phyloP scores from a whole-genome alignment of 1,284 basidiomycete species.

The Nidula niveotomentosa region DNA sequence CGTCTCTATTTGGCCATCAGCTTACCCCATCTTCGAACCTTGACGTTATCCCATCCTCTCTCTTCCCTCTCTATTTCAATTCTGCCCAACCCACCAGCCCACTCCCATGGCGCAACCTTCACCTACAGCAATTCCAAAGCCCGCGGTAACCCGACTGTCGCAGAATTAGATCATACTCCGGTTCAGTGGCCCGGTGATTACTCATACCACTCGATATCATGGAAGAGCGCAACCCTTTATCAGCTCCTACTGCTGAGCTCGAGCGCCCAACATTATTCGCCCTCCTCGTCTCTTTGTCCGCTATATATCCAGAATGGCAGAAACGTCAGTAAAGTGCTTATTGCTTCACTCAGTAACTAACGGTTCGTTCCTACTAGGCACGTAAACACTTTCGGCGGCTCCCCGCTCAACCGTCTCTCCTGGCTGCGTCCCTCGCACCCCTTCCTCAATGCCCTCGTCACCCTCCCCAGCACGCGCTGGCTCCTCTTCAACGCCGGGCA shows the following conservation, averaged over 20 bases:
- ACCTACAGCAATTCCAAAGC: too few relatives aligned
- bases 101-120: too few relatives aligned
- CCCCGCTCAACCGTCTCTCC: conserved; percentile 83
- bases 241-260: not conserved
- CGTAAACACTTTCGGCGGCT: conserved; percentile 73
- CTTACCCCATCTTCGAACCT: too few relatives aligned
- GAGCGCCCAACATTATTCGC: not conserved
- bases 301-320: not conserved
- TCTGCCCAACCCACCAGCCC: too few relatives aligned
- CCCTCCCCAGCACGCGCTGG: conserved; percentile 65
- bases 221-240: not conserved
- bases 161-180: too few relatives aligned
- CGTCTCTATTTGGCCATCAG: too few relatives aligned
- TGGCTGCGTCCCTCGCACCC: conserved; percentile 77
- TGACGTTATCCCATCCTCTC: too few relatives aligned
- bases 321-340: conserved; percentile 2
- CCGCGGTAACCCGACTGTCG: too few relatives aligned
- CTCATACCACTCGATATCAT: too few relatives aligned
- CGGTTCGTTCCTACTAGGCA: conserved; percentile 16
- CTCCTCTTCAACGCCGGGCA: conserved; percentile 71
- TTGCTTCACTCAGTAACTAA: not conserved
- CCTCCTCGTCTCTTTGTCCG: not conserved
- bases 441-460: conserved; percentile 70
- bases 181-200: too few relatives aligned
- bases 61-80: too few relatives aligned